These are phyloP conservation scores for Leishmania tropica DNA, from an alignment of 208 protist genomes.

Conservation along the genomic window DNA sequence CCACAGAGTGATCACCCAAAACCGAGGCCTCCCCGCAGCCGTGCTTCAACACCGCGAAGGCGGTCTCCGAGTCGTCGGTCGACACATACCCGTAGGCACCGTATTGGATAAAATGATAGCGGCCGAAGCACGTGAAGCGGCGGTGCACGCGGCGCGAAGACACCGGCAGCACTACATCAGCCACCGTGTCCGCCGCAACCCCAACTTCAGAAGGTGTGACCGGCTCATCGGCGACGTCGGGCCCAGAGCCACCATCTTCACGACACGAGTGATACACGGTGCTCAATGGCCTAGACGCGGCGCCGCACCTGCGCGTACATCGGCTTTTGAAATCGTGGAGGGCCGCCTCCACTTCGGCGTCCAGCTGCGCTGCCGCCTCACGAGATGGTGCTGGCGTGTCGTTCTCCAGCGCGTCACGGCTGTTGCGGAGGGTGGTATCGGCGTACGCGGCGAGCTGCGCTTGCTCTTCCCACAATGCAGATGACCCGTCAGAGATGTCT, in stretches of 20 bases:
- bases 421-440: conserved; percentile 46
- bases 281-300: not conserved
- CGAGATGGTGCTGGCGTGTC: conserved; percentile 8
- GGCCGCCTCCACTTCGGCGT: conserved; percentile 35
- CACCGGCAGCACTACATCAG: conserved; percentile 17
- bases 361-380: not conserved
- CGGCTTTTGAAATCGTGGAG: conserved; percentile 8
- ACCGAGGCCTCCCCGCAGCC: conserved; percentile 37
- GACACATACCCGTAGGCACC: conserved; percentile 52
- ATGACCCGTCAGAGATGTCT: conserved; percentile 7
- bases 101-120: conserved; percentile 75
- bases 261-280: too few relatives aligned
- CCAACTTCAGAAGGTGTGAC: not conserved
- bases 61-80: conserved; percentile 62
- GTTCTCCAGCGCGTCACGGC: conserved; percentile 36
- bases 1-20: conserved; percentile 59
- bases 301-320: not conserved
- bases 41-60: conserved; percentile 62
- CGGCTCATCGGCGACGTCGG: not conserved
- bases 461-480: conserved; percentile 8
- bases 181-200: conserved; percentile 4
- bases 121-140: conserved; percentile 68
- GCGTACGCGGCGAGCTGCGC: conserved; percentile 34
- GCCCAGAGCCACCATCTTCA: not conserved
- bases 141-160: conserved; percentile 41